Evolutionary conservation across 306 rosid species (phyloP).

Genomic region (Castanopsis chinensis): DNA sequence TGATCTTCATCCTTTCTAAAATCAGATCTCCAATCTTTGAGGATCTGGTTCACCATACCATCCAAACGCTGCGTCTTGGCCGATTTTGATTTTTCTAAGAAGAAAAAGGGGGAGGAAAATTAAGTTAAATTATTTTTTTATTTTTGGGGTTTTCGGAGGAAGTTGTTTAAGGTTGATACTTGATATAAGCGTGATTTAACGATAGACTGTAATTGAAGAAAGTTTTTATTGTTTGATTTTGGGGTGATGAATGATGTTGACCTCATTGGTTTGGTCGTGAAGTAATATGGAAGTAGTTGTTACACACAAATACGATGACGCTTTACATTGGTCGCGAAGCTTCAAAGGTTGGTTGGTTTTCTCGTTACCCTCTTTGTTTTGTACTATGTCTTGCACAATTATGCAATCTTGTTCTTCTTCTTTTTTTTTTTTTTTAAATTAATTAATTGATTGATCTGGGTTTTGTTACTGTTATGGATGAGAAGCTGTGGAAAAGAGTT

Average conservation of each 20-base stretch:
- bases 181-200: constrained; percentile 17
- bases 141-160: not conserved
- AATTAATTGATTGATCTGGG: constrained; percentile 24
- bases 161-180: too few species aligned
- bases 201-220: constrained; percentile 12
- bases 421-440: not conserved
- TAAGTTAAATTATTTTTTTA: not conserved
- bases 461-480: constrained; percentile 6
- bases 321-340: constrained; percentile 96
- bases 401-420: not conserved
- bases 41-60: not conserved
- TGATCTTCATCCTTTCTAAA: constrained; percentile 28
- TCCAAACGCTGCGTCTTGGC: constrained; percentile 17
- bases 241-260: constrained; percentile 53
- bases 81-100: not conserved
- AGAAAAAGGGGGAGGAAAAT: too few species aligned
- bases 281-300: constrained; percentile 80
- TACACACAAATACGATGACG: constrained; percentile 57
- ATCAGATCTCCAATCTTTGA: constrained; percentile 8
- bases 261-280: constrained; percentile 53
- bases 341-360: constrained; percentile 61
- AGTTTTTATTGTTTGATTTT: not conserved
- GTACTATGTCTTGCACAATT: not conserved
- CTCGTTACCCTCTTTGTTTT: not conserved
- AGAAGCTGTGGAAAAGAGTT: constrained; percentile 67